phyloP scores from a whole-genome alignment of 768 basidiomycete genomes.

The Asterophora lycoperdoides region DNA sequence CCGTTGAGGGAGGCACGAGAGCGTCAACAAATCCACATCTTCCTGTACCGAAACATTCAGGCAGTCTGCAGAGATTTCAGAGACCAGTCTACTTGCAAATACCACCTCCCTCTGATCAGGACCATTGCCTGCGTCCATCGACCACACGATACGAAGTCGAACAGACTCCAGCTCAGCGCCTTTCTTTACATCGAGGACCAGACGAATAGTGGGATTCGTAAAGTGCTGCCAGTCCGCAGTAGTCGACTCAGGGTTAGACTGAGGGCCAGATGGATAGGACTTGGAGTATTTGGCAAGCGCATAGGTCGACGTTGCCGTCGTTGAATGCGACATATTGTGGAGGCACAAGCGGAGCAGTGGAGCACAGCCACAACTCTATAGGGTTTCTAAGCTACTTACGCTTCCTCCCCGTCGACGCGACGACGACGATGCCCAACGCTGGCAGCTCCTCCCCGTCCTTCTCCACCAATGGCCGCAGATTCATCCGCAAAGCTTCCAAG shows the following conservation, averaged over 20 bases:
- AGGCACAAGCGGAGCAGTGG: background rate
- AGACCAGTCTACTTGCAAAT: slow-evolving; percentile 49
- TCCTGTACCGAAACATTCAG: slow-evolving; percentile 44
- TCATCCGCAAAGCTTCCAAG: slow-evolving; percentile 44
- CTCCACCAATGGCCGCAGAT: slow-evolving; percentile 28
- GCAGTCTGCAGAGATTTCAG: slow-evolving; percentile 3
- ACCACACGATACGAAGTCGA: slow-evolving; percentile 63
- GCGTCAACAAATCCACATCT: slow-evolving; percentile 69
- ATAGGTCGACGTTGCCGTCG: slow-evolving; percentile 56
- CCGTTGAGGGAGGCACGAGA: slow-evolving; percentile 44
- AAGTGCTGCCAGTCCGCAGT: slow-evolving; percentile 75
- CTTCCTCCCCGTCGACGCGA: slow-evolving; percentile 2
- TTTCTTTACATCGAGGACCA: slow-evolving; percentile 59
- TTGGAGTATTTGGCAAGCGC: slow-evolving; percentile 63
- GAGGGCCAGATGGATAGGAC: slow-evolving; percentile 43
- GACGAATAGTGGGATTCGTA: slow-evolving; percentile 60
- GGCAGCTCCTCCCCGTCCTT: slow-evolving; percentile 11
- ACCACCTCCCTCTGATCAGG: slow-evolving; percentile 51
- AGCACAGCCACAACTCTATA: slow-evolving; percentile 16
- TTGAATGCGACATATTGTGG: slow-evolving; percentile 51
- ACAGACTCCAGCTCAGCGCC: slow-evolving; percentile 57
- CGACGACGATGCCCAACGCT: slow-evolving; percentile 8
- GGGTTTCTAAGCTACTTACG: no score
- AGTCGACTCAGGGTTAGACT: slow-evolving; percentile 18
- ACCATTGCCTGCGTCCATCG: slow-evolving; percentile 34